Conservation (phyloP, 2,329 filamentous ascomycete genomes). For the Arthrocladium fulminans region DNA sequence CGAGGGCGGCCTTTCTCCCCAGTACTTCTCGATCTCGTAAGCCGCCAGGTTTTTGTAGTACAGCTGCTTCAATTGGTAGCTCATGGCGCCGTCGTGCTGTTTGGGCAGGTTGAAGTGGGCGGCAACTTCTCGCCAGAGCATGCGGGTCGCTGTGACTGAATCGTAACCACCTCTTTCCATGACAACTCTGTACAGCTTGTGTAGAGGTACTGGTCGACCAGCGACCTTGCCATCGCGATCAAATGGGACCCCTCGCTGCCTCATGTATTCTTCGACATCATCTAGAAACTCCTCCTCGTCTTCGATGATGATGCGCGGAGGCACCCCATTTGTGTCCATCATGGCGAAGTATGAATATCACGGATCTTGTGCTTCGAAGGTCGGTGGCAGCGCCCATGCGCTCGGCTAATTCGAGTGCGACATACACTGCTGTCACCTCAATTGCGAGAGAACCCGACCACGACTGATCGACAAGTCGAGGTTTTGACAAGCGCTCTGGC, state of each 20-base stretch:
- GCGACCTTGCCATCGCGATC: conserved; percentile 77
- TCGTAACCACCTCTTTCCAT: conserved; percentile 76
- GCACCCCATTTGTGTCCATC: conserved; percentile 6
- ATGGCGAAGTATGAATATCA: not conserved
- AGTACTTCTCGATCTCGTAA: conserved; percentile 72
- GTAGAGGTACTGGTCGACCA: conserved; percentile 63
- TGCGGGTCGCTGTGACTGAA: conserved; percentile 70
- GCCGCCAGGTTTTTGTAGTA: conserved; percentile 88
- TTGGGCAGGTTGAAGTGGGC: conserved; percentile 66
- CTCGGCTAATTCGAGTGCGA: not conserved
- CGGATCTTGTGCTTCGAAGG: not conserved
- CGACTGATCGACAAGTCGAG: not conserved
- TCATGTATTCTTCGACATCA: conserved; percentile 63
- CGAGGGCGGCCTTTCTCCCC: conserved; percentile 72
- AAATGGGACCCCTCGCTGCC: conserved; percentile 56
- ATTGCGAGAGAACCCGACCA: not conserved
- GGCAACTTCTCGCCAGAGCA: conserved; percentile 75
- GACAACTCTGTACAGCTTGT: conserved; percentile 70
- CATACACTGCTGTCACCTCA: not conserved
- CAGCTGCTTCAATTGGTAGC: conserved; percentile 75
- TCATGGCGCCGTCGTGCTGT: conserved; percentile 69
- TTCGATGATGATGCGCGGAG: conserved; percentile 16
- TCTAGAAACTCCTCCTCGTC: conserved; percentile 75
- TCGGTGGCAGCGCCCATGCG: conserved; percentile 1
- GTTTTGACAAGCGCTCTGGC: no score